Percentiles rank a stretch among this genome's conserved stretches.
Evolutionary conservation across 2,329 filamentous ascomycete genomes (phyloP).

Genomic region (Colletotrichum destructivum): DNA sequence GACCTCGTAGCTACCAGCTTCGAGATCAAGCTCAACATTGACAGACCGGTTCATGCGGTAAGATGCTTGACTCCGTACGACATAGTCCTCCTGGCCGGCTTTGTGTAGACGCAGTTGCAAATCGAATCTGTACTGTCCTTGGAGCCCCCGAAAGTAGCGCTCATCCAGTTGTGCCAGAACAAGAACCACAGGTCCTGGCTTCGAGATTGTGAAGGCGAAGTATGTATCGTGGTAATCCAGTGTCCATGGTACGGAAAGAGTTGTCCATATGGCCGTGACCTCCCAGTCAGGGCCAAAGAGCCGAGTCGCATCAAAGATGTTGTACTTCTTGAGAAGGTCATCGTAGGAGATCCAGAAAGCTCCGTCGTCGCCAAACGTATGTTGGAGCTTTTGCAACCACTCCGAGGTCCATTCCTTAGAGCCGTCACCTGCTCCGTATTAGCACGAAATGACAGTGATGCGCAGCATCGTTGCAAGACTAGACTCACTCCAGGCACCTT

Average conservation of each 20-base stretch:
- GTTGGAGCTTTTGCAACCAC: slow-evolving; percentile 77
- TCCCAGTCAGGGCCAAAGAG: slow-evolving; percentile 68
- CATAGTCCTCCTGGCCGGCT: slow-evolving; percentile 65
- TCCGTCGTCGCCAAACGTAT: slow-evolving; percentile 79
- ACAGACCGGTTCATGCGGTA: slow-evolving; percentile 80
- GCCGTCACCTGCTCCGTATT: slow-evolving; percentile 68
- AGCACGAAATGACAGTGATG: slow-evolving; percentile 25
- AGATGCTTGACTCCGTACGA: slow-evolving; percentile 68
- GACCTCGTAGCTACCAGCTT: slow-evolving; percentile 82
- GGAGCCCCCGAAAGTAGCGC: slow-evolving; percentile 70
- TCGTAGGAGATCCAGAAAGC: slow-evolving; percentile 63
- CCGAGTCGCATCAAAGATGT: slow-evolving; percentile 60
- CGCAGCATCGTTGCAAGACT: neutral
- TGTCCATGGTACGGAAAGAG: slow-evolving; percentile 70
- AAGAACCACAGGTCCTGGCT: slow-evolving; percentile 66
- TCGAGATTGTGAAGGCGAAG: slow-evolving; percentile 66
- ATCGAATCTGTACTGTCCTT: slow-evolving; percentile 70
- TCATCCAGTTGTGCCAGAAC: slow-evolving; percentile 72
- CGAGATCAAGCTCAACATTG: slow-evolving; percentile 82
- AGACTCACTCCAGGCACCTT: slow-evolving; percentile 77
- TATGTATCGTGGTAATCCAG: slow-evolving; percentile 68
- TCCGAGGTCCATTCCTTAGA: slow-evolving; percentile 82
- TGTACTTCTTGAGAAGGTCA: slow-evolving; percentile 62
- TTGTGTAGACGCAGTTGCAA: slow-evolving; percentile 70
- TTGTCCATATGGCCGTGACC: slow-evolving; percentile 63